phyloP scores from a whole-genome alignment of 2,329 filamentous ascomycete genomes.

The Fonsecaea multimorphosa region DNA sequence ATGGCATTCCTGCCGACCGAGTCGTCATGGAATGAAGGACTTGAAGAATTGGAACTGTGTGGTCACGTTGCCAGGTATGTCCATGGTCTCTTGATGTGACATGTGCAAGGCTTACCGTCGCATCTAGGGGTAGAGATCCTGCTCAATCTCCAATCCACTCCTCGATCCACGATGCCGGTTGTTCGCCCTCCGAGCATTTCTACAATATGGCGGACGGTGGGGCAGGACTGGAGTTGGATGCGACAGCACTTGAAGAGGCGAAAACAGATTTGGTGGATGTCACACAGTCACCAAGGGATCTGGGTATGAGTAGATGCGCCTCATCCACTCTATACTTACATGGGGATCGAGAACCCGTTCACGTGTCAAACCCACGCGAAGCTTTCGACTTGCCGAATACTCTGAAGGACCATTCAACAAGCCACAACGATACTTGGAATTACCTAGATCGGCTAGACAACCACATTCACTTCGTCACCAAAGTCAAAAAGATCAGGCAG shows the following conservation, averaged over 20 bases:
- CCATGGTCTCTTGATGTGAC: neutral
- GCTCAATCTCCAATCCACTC: neutral
- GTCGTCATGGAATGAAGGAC: neutral
- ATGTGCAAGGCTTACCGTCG: neutral
- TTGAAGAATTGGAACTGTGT: neutral
- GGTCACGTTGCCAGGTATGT: neutral
- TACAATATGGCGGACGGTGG: neutral
- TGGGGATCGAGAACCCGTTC: neutral
- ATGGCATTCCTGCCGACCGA: neutral
- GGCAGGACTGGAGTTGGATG: neutral
- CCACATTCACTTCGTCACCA: neutral
- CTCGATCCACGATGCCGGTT: neutral
- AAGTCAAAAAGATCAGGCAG: neutral
- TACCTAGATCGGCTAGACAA: neutral
- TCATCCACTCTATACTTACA: neutral
- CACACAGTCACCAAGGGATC: neutral
- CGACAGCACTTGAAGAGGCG: neutral
- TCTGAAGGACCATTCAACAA: neutral
- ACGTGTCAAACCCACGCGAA: neutral
- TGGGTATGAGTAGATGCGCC: neutral
- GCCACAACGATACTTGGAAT: neutral
- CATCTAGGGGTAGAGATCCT: neutral
- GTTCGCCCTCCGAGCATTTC: neutral
- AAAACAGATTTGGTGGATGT: neutral
- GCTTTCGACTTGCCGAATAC: neutral